Percentiles rank a stretch among this genome's conserved stretches.
Evolutionary conservation across 495 filamentous ascomycete species (phyloP).

Genomic region (Penicillium roqueforti): DNA sequence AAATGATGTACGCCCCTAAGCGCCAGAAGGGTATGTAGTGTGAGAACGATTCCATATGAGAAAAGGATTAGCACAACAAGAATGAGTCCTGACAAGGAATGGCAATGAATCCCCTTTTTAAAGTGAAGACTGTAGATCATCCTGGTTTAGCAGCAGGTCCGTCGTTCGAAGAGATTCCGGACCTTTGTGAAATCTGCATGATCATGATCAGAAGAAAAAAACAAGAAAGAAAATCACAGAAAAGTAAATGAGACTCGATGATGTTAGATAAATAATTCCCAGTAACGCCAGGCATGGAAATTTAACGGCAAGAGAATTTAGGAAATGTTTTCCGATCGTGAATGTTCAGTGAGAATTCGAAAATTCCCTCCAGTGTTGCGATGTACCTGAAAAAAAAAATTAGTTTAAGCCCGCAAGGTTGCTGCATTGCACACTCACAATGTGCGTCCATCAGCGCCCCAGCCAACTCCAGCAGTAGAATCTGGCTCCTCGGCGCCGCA

Average conservation of each 20-base stretch:
- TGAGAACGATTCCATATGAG: not conserved
- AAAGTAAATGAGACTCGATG: not conserved
- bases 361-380: constrained; percentile 70
- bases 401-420: constrained; percentile 1
- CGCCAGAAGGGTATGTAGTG: constrained; percentile 19
- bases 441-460: constrained; percentile 64
- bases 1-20: constrained; percentile 13
- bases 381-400: constrained; percentile 51
- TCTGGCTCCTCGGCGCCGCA: constrained; percentile 38
- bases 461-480: constrained; percentile 62
- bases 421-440: constrained; percentile 52
- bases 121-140: not conserved
- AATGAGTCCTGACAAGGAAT: not conserved
- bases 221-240: not conserved
- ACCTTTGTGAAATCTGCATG: not conserved
- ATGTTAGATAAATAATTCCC: not conserved
- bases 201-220: not conserved
- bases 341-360: constrained; percentile 66
- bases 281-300: not conserved
- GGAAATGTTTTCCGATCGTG: constrained; percentile 63
- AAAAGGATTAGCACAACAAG: not conserved
- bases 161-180: too few relatives aligned
- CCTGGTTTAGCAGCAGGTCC: not conserved
- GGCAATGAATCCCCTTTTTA: not conserved
- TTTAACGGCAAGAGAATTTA: constrained; percentile 53